A percentile compares a stretch with the other conserved stretches of the same genome.
Conservation (phyloP, 495 filamentous ascomycete species). For the Penicillium steckii region DNA sequence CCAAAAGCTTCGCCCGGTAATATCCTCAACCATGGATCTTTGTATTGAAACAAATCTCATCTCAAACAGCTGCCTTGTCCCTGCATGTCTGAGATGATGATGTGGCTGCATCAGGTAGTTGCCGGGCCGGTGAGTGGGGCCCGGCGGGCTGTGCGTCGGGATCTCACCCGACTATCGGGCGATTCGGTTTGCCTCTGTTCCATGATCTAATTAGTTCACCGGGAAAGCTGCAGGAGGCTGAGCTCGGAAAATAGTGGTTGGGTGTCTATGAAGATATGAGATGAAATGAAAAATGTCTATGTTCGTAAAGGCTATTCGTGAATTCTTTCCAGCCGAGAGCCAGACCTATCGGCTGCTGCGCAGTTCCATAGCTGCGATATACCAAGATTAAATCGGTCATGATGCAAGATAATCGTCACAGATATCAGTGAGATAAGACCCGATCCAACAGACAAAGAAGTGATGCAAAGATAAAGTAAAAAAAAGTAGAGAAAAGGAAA, state of each 20-base stretch:
- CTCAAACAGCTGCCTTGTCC: no score
- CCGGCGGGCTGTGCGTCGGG: not conserved
- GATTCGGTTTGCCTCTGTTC: no score
- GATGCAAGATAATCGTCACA: not conserved
- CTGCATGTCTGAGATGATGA: not conserved
- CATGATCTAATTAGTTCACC: no score
- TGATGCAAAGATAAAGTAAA: not conserved
- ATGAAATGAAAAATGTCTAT: not conserved
- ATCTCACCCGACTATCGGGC: not conserved
- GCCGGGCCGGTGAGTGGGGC: not conserved
- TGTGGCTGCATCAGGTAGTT: not conserved
- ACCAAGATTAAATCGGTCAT: conserved; percentile 1
- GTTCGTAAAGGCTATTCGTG: conserved; percentile 1
- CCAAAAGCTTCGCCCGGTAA: no score
- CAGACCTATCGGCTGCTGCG: not conserved
- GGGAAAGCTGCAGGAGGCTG: no score
- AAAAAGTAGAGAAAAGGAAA: not conserved
- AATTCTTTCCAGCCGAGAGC: not conserved
- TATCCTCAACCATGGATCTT: not conserved
- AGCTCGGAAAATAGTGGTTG: no score
- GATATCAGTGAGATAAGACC: no score
- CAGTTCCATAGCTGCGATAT: conserved; percentile 1
- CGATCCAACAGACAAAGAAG: not conserved
- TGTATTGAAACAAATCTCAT: not conserved
- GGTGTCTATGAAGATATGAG: no score